Conservation (phyloP, 148 eudicot genomes). For the Nepenthes mirabilis region DNA sequence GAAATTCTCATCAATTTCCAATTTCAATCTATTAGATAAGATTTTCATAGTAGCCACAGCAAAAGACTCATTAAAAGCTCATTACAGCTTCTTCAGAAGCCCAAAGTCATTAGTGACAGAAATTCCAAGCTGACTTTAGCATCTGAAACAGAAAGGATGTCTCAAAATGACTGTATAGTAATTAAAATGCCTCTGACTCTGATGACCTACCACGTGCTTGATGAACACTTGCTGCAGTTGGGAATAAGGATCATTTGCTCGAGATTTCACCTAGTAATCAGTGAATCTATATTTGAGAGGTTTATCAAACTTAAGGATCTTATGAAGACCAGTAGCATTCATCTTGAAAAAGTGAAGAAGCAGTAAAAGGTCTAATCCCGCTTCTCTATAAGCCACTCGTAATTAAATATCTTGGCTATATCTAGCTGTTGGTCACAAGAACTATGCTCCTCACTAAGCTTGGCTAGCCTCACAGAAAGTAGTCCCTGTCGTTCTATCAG, state of each 20-base stretch:
- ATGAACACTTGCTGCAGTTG: constrained; percentile 36
- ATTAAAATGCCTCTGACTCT: background rate
- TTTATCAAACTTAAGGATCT: constrained; percentile 52
- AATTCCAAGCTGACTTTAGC: background rate
- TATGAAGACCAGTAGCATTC: constrained; percentile 44
- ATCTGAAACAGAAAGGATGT: background rate
- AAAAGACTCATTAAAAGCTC: too few species aligned
- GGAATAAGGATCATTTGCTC: constrained; percentile 52
- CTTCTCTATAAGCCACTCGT: constrained; percentile 30
- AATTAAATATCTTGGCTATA: constrained; percentile 13
- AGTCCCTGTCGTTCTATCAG: constrained; percentile 74
- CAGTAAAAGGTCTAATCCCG: constrained; percentile 31
- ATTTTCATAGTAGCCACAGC: too few species aligned
- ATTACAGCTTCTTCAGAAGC: too few species aligned
- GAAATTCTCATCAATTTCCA: too few species aligned
- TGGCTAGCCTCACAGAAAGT: constrained; percentile 52
- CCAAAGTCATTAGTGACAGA: too few species aligned
- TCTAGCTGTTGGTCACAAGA: constrained; percentile 10
- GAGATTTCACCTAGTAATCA: constrained; percentile 45
- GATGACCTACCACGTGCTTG: constrained; percentile 37
- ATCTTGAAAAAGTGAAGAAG: constrained; percentile 37
- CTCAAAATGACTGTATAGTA: background rate
- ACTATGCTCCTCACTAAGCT: constrained; percentile 40
- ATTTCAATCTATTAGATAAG: too few species aligned
- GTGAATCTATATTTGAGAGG: constrained; percentile 38